Base-by-base conservation (phyloP, 75 land plant species). In the Picea sitchensis region DNA sequence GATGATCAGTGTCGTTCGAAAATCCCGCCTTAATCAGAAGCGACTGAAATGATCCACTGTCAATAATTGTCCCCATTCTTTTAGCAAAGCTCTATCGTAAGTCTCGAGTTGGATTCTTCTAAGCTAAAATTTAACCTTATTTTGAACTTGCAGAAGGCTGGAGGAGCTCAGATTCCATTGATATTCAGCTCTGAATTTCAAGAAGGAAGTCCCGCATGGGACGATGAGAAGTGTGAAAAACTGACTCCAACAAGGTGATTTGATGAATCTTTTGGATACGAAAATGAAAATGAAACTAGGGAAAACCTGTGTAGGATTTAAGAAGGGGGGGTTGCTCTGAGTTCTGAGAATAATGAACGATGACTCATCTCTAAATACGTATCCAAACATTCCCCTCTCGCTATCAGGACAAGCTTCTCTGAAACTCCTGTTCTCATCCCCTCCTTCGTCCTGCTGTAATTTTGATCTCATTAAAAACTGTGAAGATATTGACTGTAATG, bases 1-100 rank as follows among this genome's bases (percentile, higher is more conserved):
- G 36, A 31, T 81, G 83, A 44, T 51, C 83, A 14, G 85, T 58
- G 15, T 80, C 78, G 44, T 68, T 36, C 2, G 5, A 68, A 3
- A 36, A 38, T 20, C 47, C 72, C 20, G 47, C 13, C 72, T 36
- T 38, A 18, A 17, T 20, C 20, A 36, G n/a, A 38, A 68, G 47
- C 17, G 72, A 68, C 31, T 68, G 34, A 14, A 68, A 68, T 20
- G 72, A 18, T 32, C 38, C 71, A 5, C 71, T 67, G 5, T 34
- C 38, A 67, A 67, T 68, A 15, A 44, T 7, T 44, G 13, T 44
- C 72, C 34, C 36, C 47, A 17, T 68, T 15, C 8, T n/a, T 36
- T 34, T 14, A 4, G 17, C 44, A 68, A 34, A 34, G 36, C 5
- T 44, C 17, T 38, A 17, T 6, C 6, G 20, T 34, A 20, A 68